Evolutionary conservation across 305 asterid genomes (phyloP).

Genomic region (Fraxinus floribunda): DNA sequence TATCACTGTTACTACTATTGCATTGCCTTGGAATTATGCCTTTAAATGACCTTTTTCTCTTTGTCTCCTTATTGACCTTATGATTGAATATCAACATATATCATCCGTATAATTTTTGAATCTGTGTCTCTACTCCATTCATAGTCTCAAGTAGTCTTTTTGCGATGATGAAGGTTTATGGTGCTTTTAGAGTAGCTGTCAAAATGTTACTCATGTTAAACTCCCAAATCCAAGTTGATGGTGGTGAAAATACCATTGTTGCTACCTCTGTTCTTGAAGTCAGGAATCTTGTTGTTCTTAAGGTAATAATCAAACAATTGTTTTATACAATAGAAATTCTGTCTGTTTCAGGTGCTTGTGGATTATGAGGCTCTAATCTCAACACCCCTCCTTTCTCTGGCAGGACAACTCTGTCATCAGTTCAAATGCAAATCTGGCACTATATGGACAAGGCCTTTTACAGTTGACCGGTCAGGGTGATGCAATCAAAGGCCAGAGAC

Average conservation of each 20-base stretch:
- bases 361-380: constrained; percentile 20
- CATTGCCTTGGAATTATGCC: neutral
- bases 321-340: constrained; percentile 9
- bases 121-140: constrained; percentile 7
- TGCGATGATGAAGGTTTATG: constrained; percentile 67
- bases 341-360: constrained; percentile 20
- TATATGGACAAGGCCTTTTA: constrained; percentile 88
- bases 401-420: constrained; percentile 85
- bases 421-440: constrained; percentile 88
- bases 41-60: constrained; percentile 4
- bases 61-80: neutral
- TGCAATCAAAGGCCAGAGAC: constrained; percentile 89
- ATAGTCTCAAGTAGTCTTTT: constrained; percentile 19
- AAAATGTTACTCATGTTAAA: constrained; percentile 97
- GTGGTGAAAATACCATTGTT: constrained; percentile 73
- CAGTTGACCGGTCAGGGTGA: constrained; percentile 84
- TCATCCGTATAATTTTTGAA: neutral
- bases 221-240: constrained; percentile 81
- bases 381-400: constrained; percentile 23
- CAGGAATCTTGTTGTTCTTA: constrained; percentile 93
- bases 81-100: neutral
- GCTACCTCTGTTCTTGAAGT: constrained; percentile 89
- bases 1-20: neutral
- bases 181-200: constrained; percentile 86
- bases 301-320: constrained; percentile 48